These are phyloP conservation scores for Megacollybia marginata DNA, from an alignment of 768 basidiomycete genomes.

Conservation along the genomic window DNA sequence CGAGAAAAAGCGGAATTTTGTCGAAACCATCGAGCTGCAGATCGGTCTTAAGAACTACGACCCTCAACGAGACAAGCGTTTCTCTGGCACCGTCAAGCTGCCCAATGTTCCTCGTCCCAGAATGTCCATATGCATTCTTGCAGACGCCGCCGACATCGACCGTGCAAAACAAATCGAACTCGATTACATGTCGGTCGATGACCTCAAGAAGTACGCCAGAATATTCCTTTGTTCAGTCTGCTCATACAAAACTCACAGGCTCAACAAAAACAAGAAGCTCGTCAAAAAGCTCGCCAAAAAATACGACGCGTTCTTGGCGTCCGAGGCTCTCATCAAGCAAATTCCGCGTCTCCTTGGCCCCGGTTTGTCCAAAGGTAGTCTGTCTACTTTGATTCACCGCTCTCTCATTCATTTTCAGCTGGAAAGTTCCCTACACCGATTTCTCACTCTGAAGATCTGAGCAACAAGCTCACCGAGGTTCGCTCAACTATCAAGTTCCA, in stretches of 20 bases:
- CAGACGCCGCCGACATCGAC: slow-evolving; percentile 98
- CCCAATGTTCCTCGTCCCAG: slow-evolving; percentile 97
- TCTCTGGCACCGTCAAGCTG: slow-evolving; percentile 98
- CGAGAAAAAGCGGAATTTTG: slow-evolving; percentile 90
- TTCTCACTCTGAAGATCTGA: slow-evolving; percentile 84
- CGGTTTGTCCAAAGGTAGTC: slow-evolving; percentile 94
- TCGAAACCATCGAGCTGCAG: slow-evolving; percentile 94
- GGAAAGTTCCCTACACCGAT: slow-evolving; percentile 99
- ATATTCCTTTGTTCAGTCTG: background rate
- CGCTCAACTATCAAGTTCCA: slow-evolving; percentile 99
- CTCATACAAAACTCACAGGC: slow-evolving; percentile 32
- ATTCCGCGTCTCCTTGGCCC: slow-evolving; percentile 99
- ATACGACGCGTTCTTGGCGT: slow-evolving; percentile 97
- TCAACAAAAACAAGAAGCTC: slow-evolving; percentile 99
- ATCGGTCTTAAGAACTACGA: slow-evolving; percentile 99
- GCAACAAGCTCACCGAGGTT: slow-evolving; percentile 88
- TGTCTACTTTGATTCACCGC: background rate
- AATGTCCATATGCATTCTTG: slow-evolving; percentile 99
- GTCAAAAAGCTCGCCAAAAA: slow-evolving; percentile 99
- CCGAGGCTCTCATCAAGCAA: slow-evolving; percentile 97
- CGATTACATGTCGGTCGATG: slow-evolving; percentile 99
- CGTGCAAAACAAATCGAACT: slow-evolving; percentile 96
- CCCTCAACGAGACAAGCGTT: slow-evolving; percentile 99
- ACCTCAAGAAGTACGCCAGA: slow-evolving; percentile 88
- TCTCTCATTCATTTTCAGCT: slow-evolving; percentile 36